These are phyloP conservation scores for Bacterosira constricta DNA, from an alignment of 108 stramenopile species.

Conservation along the genomic window DNA sequence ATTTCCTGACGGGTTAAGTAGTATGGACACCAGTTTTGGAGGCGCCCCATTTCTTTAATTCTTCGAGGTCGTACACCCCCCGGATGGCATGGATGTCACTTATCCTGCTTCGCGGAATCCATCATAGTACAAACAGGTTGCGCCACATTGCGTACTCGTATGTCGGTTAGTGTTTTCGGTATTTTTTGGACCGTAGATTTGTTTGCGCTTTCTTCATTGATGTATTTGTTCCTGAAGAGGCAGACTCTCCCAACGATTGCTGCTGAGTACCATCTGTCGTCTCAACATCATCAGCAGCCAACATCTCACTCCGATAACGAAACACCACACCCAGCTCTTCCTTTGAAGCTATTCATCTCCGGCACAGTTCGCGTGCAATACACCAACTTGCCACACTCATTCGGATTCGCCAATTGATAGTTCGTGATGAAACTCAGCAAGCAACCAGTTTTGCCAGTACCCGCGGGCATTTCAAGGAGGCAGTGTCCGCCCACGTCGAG, in stretches of 20 bases:
- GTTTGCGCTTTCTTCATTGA: no score
- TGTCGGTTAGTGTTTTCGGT: no score
- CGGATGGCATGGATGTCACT: constrained; percentile 84
- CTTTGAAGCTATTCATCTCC: constrained; percentile 98
- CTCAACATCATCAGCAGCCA: constrained; percentile 48
- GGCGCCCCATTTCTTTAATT: constrained; percentile 91
- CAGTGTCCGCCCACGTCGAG: constrained; percentile 98
- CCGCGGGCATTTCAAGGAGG: constrained; percentile 99
- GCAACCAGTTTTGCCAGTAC: constrained; percentile 93
- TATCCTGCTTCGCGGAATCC: constrained; percentile 85
- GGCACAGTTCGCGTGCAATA: constrained; percentile 99
- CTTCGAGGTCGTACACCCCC: constrained; percentile 95
- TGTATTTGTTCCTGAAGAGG: no score
- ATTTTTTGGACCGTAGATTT: no score
- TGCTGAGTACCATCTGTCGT: background rate
- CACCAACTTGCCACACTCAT: constrained; percentile 91
- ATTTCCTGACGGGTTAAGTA: constrained; percentile 96
- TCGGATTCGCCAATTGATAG: constrained; percentile 93
- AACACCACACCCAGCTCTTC: constrained; percentile 94
- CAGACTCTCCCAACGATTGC: constrained; percentile 17
- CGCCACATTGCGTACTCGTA: no score
- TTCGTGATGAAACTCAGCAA: constrained; percentile 94
- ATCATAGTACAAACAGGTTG: constrained; percentile 94
- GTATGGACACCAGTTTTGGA: constrained; percentile 97
- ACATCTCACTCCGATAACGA: constrained; percentile 79